These are phyloP conservation scores for Pyrenula aspistea DNA, from an alignment of 495 filamentous ascomycete species.

Conservation along the genomic window DNA sequence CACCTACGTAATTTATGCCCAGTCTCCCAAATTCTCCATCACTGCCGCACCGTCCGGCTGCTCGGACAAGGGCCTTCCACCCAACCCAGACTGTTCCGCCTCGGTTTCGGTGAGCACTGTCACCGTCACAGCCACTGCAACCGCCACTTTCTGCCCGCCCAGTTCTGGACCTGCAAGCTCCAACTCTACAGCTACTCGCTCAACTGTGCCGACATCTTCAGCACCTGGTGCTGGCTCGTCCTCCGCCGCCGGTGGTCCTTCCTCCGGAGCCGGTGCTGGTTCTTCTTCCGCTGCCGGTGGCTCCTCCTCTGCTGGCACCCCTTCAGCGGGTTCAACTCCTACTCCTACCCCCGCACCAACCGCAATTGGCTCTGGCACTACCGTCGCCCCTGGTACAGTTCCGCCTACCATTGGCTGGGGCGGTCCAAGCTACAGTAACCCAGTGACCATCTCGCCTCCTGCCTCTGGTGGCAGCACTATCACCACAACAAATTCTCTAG, in stretches of 20 bases:
- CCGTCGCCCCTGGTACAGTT: neutral
- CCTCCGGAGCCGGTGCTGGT: no score
- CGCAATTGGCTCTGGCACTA: neutral
- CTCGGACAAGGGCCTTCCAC: neutral
- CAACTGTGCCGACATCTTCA: no score
- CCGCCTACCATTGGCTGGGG: neutral
- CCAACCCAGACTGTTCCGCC: neutral
- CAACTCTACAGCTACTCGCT: neutral
- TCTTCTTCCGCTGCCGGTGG: neutral
- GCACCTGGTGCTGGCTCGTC: no score
- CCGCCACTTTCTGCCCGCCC: no score
- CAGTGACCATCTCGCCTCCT: neutral
- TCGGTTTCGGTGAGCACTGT: neutral
- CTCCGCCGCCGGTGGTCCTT: no score
- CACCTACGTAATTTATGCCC: slow-evolving; percentile 34
- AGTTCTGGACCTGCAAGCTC: neutral
- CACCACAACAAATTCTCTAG: neutral
- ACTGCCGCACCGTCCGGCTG: slow-evolving; percentile 6
- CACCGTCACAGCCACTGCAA: neutral
- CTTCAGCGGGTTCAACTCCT: no score
- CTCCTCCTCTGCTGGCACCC: neutral
- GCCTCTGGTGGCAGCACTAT: neutral
- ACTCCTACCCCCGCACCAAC: neutral
- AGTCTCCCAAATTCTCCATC: slow-evolving; percentile 28
- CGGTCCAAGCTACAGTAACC: neutral